Base-by-base conservation (phyloP, 805 yeast genomes). In the Kluyveromyces starmeri region DNA sequence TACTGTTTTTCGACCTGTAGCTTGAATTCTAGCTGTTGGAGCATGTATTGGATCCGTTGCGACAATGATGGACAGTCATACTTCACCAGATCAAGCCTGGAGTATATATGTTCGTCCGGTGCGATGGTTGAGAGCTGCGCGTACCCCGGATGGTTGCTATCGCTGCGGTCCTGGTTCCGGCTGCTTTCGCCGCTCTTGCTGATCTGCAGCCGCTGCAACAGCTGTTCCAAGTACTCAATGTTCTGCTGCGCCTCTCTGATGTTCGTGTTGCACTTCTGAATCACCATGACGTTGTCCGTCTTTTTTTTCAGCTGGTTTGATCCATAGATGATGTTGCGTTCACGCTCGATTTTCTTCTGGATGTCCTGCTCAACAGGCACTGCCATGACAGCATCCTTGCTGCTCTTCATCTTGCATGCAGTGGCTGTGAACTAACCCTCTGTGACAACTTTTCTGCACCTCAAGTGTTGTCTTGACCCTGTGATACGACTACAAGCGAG, bases 21-120 rank as follows among this genome's bases (percentile, higher is more conserved):
- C 59, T 92, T 92, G 58, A 89, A 86, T 54, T 88, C 95, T 40
- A 92, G 68, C 58, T 86, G 94, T 61, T 88, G 96, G 36, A 89
- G 70, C 97, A 92, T 88, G 48, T 83, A 78, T 59, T 85, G 96
- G 51, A 92, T 92, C 43, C 92, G 74, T 49, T 92, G 96, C 8
- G 96, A 96, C 46, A 92, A 64, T 0, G 94, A 83, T 1, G 96
- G 96, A 47, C 95, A 83, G 50, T 92, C 96, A 52, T 85, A 86
- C 48, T 86, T 86, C 53, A 85, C 70, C 37, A 92, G 67, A 55
- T 92, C 98, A 45, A 83, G 64, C 14, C 83, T 69, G 0, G 89
- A 73, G 50, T 70, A 82, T 4, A 47, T 49, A 16, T 53, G 50
- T 28, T 61, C 67, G 19, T 48, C 48, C 1, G 58, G 54, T 14